These are phyloP conservation scores for Diplodia scrobiculata DNA, from an alignment of 2,329 filamentous ascomycete species.

Conservation along the genomic window DNA sequence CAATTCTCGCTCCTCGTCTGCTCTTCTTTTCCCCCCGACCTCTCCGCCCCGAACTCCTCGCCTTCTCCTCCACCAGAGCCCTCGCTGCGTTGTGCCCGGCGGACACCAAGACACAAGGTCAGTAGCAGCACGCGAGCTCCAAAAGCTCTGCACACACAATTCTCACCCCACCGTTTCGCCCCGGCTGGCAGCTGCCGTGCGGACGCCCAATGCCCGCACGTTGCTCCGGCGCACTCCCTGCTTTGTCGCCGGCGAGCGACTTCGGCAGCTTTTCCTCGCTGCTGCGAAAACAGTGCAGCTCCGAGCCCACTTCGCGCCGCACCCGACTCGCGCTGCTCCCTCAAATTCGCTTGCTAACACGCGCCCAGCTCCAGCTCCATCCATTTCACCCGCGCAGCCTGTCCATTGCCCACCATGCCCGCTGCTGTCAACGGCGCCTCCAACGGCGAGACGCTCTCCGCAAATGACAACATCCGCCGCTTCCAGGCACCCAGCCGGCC, in stretches of 20 bases:
- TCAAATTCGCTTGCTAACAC: constrained; percentile 12
- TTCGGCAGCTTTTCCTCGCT: constrained; percentile 8
- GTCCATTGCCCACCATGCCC: constrained; percentile 46
- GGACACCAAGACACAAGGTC: constrained; percentile 10
- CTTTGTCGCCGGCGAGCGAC: background rate
- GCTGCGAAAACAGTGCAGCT: constrained; percentile 7
- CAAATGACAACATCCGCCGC: constrained; percentile 98
- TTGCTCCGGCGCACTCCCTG: background rate
- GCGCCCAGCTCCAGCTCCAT: constrained; percentile 15
- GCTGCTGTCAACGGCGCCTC: constrained; percentile 43
- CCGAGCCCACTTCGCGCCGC: constrained; percentile 22
- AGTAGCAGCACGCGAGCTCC: constrained; percentile 8
- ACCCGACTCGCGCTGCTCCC: background rate
- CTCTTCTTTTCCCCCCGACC: constrained; percentile 10
- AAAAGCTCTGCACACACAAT: background rate
- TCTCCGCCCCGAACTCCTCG: background rate
- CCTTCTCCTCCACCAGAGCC: background rate
- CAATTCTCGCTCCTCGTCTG: constrained; percentile 17
- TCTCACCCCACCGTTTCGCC: background rate
- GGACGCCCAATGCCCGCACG: background rate
- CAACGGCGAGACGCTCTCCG: constrained; percentile 57
- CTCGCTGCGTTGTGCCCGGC: constrained; percentile 19
- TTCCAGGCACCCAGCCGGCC: constrained; percentile 92
- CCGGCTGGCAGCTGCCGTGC: background rate
- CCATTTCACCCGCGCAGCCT: constrained; percentile 11